Evolutionary conservation across 2,329 filamentous ascomycete species (phyloP).

Genomic region (Ceratocystis variospora): DNA sequence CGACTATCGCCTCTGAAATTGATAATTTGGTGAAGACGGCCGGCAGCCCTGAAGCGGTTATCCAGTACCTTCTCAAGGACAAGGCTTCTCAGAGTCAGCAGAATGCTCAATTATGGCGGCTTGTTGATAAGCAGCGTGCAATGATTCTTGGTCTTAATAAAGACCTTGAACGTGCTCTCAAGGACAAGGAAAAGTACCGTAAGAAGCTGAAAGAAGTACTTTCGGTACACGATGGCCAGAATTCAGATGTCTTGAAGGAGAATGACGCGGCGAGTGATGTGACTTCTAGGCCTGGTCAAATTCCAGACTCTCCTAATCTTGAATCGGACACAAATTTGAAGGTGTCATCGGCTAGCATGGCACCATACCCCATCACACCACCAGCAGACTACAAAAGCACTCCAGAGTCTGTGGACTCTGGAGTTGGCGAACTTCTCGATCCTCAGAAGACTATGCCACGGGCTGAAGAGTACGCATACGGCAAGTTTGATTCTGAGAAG

Average conservation of each 20-base stretch:
- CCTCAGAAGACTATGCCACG: constrained; percentile 47
- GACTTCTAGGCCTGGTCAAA: constrained; percentile 7
- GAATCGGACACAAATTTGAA: constrained; percentile 36
- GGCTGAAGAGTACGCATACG: constrained; percentile 44
- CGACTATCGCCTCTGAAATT: constrained; percentile 56
- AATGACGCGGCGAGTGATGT: constrained; percentile 10
- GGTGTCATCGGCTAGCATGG: constrained; percentile 44
- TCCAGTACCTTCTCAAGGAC: constrained; percentile 78
- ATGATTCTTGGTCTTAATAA: constrained; percentile 92
- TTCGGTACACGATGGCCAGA: constrained; percentile 22
- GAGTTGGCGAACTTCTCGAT: constrained; percentile 39
- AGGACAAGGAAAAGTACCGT: constrained; percentile 88
- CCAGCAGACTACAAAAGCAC: constrained; percentile 38
- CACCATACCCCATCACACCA: constrained; percentile 52
- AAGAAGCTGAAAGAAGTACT: constrained; percentile 73
- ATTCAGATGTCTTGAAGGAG: background rate
- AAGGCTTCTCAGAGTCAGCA: constrained; percentile 80
- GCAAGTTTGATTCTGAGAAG: constrained; percentile 42
- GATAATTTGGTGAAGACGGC: constrained; percentile 66
- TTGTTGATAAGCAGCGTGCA: constrained; percentile 89
- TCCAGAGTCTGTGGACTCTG: constrained; percentile 33
- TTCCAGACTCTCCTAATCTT: constrained; percentile 35
- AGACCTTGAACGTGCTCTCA: constrained; percentile 77
- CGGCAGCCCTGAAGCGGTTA: constrained; percentile 77
- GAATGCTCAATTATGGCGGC: constrained; percentile 82